Evolutionary conservation across 805 yeast genomes (phyloP).

Genomic region (Cyberlindnera misumaiensis): DNA sequence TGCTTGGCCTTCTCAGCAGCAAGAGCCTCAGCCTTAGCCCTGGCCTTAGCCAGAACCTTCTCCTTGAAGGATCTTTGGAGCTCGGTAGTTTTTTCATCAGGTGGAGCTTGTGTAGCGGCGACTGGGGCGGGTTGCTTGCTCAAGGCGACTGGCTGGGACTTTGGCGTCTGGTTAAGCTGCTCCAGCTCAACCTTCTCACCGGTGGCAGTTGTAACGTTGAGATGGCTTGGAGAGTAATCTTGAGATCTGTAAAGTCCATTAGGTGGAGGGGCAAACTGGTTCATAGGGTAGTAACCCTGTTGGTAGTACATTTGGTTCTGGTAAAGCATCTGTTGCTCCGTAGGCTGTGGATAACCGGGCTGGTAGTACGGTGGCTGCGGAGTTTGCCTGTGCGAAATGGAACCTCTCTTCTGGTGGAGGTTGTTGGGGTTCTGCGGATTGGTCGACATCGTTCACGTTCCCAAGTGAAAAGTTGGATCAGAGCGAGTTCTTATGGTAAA

Average conservation of each 20-base stretch:
- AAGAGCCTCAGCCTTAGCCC: constrained; percentile 12
- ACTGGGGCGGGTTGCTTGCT: constrained; percentile 15
- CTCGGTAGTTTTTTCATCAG: constrained; percentile 7
- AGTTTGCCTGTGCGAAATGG: too few relatives aligned
- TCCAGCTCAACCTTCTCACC: constrained; percentile 23
- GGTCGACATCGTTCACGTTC: too few relatives aligned
- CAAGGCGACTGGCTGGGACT: constrained; percentile 11
- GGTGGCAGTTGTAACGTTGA: constrained; percentile 18
- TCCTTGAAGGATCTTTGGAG: constrained; percentile 9
- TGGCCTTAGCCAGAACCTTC: constrained; percentile 13
- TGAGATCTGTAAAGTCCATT: constrained; percentile 8
- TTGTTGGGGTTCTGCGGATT: too few relatives aligned
- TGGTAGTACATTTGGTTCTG: constrained; percentile 7
- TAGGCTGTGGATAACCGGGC: background rate
- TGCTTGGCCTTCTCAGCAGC: constrained; percentile 4
- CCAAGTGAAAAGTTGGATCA: too few relatives aligned
- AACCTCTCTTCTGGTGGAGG: too few relatives aligned
- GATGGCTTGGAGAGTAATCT: constrained; percentile 6
- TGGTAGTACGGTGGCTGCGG: too few relatives aligned
- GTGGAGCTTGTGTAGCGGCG: constrained; percentile 12
- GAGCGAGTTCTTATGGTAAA: too few relatives aligned
- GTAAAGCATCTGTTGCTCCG: background rate
- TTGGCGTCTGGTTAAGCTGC: constrained; percentile 16
- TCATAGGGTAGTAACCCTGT: constrained; percentile 5
- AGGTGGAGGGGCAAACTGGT: constrained; percentile 2